These are phyloP conservation scores for Candida mesenterica DNA, from an alignment of 1,139 yeast genomes.

Conservation along the genomic window DNA sequence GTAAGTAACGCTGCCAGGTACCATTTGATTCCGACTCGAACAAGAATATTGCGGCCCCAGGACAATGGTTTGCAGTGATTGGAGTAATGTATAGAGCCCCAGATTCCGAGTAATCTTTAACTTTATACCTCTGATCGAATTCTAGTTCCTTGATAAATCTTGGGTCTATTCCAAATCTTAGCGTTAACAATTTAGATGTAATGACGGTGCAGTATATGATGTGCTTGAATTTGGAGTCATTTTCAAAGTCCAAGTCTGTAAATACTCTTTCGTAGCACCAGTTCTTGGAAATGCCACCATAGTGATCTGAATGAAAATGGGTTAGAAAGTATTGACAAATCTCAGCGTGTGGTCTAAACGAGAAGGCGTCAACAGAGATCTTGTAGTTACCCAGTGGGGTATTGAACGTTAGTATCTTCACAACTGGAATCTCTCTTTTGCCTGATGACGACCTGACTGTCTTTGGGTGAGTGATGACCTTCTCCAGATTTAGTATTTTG, in stretches of 20 bases:
- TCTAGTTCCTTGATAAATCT: constrained; percentile 50
- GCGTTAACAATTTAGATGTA: constrained; percentile 57
- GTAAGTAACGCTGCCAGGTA: constrained; percentile 46
- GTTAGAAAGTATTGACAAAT: constrained; percentile 59
- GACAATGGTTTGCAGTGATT: constrained; percentile 91
- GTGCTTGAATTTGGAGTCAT: constrained; percentile 31
- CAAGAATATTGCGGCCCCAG: constrained; percentile 83
- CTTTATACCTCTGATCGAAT: constrained; percentile 36
- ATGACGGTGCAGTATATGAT: constrained; percentile 68
- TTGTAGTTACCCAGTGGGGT: constrained; percentile 17
- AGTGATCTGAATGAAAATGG: constrained; percentile 93
- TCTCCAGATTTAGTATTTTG: background rate
- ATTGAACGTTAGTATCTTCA: constrained; percentile 50
- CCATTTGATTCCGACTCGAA: constrained; percentile 52
- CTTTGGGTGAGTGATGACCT: constrained; percentile 24
- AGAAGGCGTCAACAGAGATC: constrained; percentile 70
- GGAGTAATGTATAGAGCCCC: constrained; percentile 60
- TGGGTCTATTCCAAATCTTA: constrained; percentile 55
- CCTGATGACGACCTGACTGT: constrained; percentile 15
- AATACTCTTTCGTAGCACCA: constrained; percentile 59
- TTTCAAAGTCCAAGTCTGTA: constrained; percentile 27
- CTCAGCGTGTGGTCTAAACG: constrained; percentile 45
- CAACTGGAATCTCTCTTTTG: constrained; percentile 49
- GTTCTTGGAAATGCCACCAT: constrained; percentile 74
- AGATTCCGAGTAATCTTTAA: constrained; percentile 18